Evolutionary conservation across 2,329 filamentous ascomycete species (phyloP).

Genomic region (Hypoxylon sp.): DNA sequence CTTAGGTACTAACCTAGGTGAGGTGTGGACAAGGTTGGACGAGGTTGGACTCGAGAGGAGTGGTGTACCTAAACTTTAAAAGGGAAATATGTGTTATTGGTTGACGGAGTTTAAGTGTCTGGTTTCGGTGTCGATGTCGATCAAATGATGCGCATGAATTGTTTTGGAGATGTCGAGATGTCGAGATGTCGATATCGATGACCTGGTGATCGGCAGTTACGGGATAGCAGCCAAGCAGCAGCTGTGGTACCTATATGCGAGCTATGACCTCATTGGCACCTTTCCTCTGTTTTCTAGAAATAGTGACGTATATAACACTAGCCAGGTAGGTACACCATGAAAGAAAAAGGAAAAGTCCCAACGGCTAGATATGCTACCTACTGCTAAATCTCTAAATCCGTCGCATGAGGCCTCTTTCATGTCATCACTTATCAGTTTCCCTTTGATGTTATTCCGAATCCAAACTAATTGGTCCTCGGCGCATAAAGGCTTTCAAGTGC

Average conservation of each 20-base stretch:
- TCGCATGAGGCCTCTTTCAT: constrained; percentile 1
- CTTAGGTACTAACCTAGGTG: neutral
- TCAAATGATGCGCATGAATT: constrained; percentile 36
- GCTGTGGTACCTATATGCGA: constrained; percentile 12
- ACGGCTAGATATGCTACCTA: neutral
- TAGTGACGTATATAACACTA: constrained; percentile 31
- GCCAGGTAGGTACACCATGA: no score
- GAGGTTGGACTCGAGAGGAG: constrained; percentile 22
- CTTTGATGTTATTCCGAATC: constrained; percentile 14
- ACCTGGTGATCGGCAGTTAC: constrained; percentile 40
- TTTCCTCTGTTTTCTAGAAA: constrained; percentile 28
- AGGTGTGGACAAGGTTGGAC: neutral
- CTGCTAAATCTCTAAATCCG: neutral
- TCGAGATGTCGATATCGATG: constrained; percentile 23
- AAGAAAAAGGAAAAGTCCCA: neutral
- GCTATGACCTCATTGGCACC: constrained; percentile 39
- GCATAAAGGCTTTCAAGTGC: constrained; percentile 15
- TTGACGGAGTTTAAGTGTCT: constrained; percentile 5
- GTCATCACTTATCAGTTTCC: neutral
- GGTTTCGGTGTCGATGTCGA: constrained; percentile 28
- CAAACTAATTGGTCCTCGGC: constrained; percentile 15
- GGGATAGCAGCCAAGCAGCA: constrained; percentile 19
- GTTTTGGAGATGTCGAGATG: constrained; percentile 19
- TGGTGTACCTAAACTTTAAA: constrained; percentile 17
- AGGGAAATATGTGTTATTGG: constrained; percentile 23